Base-by-base conservation (phyloP, 345 rosid species). In the Eucalyptus erythrocorys region DNA sequence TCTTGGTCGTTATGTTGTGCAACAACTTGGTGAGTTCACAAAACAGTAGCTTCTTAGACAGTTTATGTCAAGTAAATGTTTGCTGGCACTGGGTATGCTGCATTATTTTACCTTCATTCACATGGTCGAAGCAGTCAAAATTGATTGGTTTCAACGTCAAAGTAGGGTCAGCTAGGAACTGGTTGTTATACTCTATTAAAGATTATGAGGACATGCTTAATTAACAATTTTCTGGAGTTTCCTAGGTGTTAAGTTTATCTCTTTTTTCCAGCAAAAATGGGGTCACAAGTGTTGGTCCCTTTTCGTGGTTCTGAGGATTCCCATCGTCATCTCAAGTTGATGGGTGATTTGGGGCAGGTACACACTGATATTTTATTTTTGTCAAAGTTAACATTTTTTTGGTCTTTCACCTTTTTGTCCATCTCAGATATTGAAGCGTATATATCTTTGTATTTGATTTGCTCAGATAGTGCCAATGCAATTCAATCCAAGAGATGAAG, bases 291-390 rank as follows among this genome's bases (percentile, higher is more conserved):
- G 51, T 93, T 98, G 49, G 99, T 98, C 91, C 99, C 99, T 86
- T 98, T 97, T 89, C 95, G 99, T 71, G 99, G 99, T 87, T 96
- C 96, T 55, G 99, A 98, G 95, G 99, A 98, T 90, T 88, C 87
- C 87, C 96, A 94, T 89, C 95, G 99, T 81, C 99, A 98, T 92
- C 99, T 98, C 89, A 98, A 98, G 92, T 91, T 98, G 96, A 97
- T 97, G 99, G 99, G 99, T 87, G 99, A 98, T 93, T 93, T 98
- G 92, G 99, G 99, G 87, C 99, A 98, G 99, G 99, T 76, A 76
- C 97, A 89, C 76, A 43, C 89, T 87, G 50, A 37, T 47, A 13
- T n/a, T 55, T 80, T 47, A 13, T 87, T 40, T 87, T 55, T 6
- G 8, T 32, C 22, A 40, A 27, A 30, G 30, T 84, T 47, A 4